Evolutionary conservation across 164 flowering plant genomes (phyloP).

Genomic region (Aristolochia contorta): DNA sequence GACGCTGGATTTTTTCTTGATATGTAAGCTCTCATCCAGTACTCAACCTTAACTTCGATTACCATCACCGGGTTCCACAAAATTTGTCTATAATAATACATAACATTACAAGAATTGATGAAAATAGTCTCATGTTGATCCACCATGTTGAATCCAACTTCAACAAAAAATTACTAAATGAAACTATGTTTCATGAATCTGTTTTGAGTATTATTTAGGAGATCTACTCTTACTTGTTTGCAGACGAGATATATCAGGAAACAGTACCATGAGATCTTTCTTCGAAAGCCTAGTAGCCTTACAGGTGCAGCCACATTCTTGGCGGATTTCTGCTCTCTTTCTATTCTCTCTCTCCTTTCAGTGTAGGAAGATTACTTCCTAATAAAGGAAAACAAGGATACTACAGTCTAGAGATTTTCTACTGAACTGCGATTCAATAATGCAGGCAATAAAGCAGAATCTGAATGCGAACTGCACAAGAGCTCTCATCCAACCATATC

Average conservation of each 20-base stretch:
- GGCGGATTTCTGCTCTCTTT: background rate
- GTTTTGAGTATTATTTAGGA: no score
- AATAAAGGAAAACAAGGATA: background rate
- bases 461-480: constrained; percentile 55
- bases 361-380: no score
- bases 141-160: no score
- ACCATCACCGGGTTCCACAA: no score
- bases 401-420: no score
- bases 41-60: no score
- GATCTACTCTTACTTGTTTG: background rate
- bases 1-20: constrained; percentile 96
- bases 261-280: constrained; percentile 45
- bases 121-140: no score
- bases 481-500: constrained; percentile 29
- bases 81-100: no score
- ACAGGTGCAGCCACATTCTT: constrained; percentile 31
- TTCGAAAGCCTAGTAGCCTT: constrained; percentile 39
- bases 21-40: constrained; percentile 32
- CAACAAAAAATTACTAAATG: no score
- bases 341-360: background rate
- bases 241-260: constrained; percentile 62
- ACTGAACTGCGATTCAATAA: background rate
- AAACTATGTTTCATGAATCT: no score
- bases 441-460: constrained; percentile 56
- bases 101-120: no score